These are phyloP conservation scores for Glaciozyma antarctica DNA, from an alignment of 768 basidiomycete species.

Conservation along the genomic window DNA sequence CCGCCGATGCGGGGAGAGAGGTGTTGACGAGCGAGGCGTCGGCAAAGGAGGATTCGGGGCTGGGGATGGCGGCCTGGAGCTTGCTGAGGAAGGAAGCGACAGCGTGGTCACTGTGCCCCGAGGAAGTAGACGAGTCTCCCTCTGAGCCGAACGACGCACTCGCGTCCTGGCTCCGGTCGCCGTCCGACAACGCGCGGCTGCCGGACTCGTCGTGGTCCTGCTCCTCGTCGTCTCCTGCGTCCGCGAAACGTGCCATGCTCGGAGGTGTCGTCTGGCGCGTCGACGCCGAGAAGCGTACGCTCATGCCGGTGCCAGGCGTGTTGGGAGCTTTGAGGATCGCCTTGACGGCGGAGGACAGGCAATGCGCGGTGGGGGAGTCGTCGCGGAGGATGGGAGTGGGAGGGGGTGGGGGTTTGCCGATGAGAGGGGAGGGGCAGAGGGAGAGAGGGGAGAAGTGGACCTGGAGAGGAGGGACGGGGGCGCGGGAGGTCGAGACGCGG, in stretches of 20 bases:
- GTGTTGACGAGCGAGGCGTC: not conserved
- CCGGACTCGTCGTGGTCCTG: not conserved
- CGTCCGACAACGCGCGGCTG: not conserved
- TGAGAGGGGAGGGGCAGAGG: constrained; percentile 24
- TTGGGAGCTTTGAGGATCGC: constrained; percentile 20
- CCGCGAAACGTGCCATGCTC: not conserved
- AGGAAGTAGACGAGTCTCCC: constrained; percentile 8
- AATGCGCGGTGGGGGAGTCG: not conserved
- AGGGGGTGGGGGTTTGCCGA: constrained; percentile 19
- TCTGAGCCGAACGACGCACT: not conserved
- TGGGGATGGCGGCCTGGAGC: constrained; percentile 13
- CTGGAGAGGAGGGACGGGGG: constrained; percentile 1
- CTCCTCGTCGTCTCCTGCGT: not conserved
- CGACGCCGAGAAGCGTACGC: constrained; percentile 19
- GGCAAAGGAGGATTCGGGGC: constrained; percentile 9
- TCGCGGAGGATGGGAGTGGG: not conserved
- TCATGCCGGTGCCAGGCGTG: constrained; percentile 28
- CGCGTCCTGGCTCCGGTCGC: not conserved
- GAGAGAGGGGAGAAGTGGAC: constrained; percentile 29
- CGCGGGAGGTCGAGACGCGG: constrained; percentile 3
- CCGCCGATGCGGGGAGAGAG: not conserved
- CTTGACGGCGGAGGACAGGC: not conserved
- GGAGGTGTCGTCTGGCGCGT: not conserved
- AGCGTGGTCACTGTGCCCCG: not conserved
- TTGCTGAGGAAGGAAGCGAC: constrained; percentile 16